Base-by-base conservation (phyloP, 1,284 basidiomycete species). In the Stereum hirsutum region DNA sequence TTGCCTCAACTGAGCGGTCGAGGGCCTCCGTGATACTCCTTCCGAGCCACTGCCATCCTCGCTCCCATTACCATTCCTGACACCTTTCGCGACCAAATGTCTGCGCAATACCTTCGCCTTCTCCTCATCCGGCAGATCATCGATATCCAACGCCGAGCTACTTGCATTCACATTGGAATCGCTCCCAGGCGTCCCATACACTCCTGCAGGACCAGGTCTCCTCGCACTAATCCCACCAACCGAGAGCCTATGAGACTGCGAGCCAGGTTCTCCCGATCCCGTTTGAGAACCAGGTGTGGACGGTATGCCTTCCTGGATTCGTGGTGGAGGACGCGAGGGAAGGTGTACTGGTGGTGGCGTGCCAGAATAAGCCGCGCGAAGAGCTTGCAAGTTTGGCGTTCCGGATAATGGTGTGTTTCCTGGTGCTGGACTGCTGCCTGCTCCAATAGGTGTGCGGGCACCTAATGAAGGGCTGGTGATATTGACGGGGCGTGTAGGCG, bases 71-170 rank as follows among this genome's bases (percentile, higher is more conserved):
- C 21, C 54, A 14, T 46, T 42, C 6, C 87, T 74, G 47, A 88
- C 85, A 41, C 85, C 76, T 19, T 76, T 78, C 7, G 81, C 76
- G 7, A 93, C 84, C 12, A 96, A 69, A 63, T 95, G 91, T 41
- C 78, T 74, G 37, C 83, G 67, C 11, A 96, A 63, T 0, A 95
- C 78, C 51, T 75, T 76, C 1, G 83, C 83, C 65, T 92, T 95
- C 56, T 93, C 88, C 52, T 88, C 86, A 33, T 87, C 83, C 0
- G 79, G 68, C 30, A 84, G 62, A 19, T 72, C 75, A 21, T 84
- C 79, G 21, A 82, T 54, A 26, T 51, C 49, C 19, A 33, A 6
- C 5, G 45, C 42, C 46, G 71, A 35, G n/a, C n/a, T n/a, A n/a
- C n/a, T n/a, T 6, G 49, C 46, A 47, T 60, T 49, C 54, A 52